Percentiles rank a stretch among this genome's conserved stretches.
These are phyloP conservation scores for Oryza meyeriana DNA, from an alignment of 176 grass and related monocot genomes.

Conservation along the genomic window DNA sequence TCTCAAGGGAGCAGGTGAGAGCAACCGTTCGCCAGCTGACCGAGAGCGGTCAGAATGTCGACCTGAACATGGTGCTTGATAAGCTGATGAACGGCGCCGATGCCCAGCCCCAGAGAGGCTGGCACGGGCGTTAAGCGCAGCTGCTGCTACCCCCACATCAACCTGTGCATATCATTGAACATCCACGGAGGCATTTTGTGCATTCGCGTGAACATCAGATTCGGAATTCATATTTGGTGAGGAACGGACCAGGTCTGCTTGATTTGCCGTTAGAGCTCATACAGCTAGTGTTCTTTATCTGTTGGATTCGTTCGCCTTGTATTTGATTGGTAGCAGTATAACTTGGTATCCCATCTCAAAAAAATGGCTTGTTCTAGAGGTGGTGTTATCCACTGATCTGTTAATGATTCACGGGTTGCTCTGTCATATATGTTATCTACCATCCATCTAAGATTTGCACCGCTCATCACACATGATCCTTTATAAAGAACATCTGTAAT, in stretches of 20 bases:
- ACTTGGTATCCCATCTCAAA: not conserved
- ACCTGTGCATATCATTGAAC: constrained; percentile 38
- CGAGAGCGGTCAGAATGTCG: constrained; percentile 83
- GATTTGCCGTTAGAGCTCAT: not conserved
- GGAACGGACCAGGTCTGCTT: not conserved
- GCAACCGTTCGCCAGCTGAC: constrained; percentile 72
- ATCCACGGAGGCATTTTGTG: constrained; percentile 1
- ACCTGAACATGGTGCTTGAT: constrained; percentile 89
- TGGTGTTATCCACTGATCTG: not conserved
- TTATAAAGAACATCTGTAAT: too few relatives aligned
- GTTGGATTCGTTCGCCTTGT: constrained; percentile 11
- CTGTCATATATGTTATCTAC: too few relatives aligned
- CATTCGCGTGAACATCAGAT: not conserved
- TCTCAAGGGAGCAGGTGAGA: constrained; percentile 90
- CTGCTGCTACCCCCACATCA: not conserved
- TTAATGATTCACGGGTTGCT: not conserved
- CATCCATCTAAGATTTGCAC: too few relatives aligned
- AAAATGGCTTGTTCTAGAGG: not conserved
- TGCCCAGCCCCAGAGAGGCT: constrained; percentile 66
- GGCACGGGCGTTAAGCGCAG: constrained; percentile 53
- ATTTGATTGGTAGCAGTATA: not conserved
- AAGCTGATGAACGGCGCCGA: constrained; percentile 83
- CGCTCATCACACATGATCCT: too few relatives aligned
- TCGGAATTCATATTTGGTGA: constrained; percentile 6
- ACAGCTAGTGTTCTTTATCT: not conserved